These are phyloP conservation scores for Trichoderma koningii DNA, from an alignment of 2,329 filamentous ascomycete species.

Conservation along the genomic window DNA sequence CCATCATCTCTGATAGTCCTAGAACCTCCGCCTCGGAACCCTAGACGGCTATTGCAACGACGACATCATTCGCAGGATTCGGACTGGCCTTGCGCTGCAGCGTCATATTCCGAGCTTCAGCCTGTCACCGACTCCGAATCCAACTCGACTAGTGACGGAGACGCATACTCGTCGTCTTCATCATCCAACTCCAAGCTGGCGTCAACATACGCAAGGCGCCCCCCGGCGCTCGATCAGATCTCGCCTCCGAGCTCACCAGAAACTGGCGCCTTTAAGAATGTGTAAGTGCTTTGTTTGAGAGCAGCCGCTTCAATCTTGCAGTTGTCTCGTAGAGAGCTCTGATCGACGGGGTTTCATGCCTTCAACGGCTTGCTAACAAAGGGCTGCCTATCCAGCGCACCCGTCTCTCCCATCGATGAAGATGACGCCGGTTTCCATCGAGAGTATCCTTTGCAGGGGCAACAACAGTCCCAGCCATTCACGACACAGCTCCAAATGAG, in stretches of 20 bases:
- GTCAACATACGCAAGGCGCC: slow-evolving; percentile 36
- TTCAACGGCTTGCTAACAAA: slow-evolving; percentile 25
- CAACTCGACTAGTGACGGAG: slow-evolving; percentile 38
- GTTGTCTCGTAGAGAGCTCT: not conserved
- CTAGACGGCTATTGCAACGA: slow-evolving; percentile 35
- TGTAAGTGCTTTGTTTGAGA: slow-evolving; percentile 43
- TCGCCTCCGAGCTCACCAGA: slow-evolving; percentile 63
- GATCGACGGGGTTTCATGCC: not conserved
- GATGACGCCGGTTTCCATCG: slow-evolving; percentile 45
- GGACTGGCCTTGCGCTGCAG: slow-evolving; percentile 51
- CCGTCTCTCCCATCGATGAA: slow-evolving; percentile 58
- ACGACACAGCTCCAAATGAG: slow-evolving; percentile 24
- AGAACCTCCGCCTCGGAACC: slow-evolving; percentile 43
- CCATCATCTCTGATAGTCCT: slow-evolving; percentile 35
- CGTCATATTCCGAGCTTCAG: slow-evolving; percentile 46
- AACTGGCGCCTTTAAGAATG: slow-evolving; percentile 39
- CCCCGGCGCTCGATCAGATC: slow-evolving; percentile 49
- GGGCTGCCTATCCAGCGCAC: slow-evolving; percentile 34
- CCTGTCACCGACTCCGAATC: slow-evolving; percentile 27
- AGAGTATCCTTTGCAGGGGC: slow-evolving; percentile 31
- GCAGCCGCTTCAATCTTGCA: not conserved
- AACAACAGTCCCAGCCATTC: slow-evolving; percentile 29
- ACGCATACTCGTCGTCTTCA: slow-evolving; percentile 30
- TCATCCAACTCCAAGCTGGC: slow-evolving; percentile 44
- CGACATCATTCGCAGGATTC: slow-evolving; percentile 26